phyloP scores from a whole-genome alignment of 306 rosid genomes.

The Vigna angularis region DNA sequence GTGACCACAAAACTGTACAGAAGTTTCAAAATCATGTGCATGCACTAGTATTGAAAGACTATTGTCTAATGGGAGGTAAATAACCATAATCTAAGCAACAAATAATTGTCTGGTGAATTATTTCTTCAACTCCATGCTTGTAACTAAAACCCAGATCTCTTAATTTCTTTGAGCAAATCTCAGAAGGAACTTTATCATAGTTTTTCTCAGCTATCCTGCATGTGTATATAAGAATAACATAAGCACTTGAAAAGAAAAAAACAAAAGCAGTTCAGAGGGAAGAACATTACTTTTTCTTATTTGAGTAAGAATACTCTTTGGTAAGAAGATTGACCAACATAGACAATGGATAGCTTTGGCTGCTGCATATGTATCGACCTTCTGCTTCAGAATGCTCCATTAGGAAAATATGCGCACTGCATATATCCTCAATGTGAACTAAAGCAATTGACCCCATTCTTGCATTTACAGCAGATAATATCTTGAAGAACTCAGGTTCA shows the following conservation, averaged over 20 bases:
- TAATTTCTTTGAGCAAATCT: slow-evolving; percentile 75
- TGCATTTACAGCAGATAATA: slow-evolving; percentile 69
- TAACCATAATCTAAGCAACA: slow-evolving; percentile 61
- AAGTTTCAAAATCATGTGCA: no score
- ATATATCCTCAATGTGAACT: slow-evolving; percentile 80
- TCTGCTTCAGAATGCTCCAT: slow-evolving; percentile 73
- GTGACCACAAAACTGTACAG: no score
- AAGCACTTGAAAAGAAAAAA: neutral
- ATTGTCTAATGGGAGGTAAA: slow-evolving; percentile 49
- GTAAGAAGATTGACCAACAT: slow-evolving; percentile 54
- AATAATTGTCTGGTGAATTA: slow-evolving; percentile 58
- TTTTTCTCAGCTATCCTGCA: slow-evolving; percentile 56
- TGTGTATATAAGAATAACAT: slow-evolving; percentile 5
- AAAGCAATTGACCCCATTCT: slow-evolving; percentile 83
- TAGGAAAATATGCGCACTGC: slow-evolving; percentile 79
- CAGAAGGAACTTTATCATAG: slow-evolving; percentile 47
- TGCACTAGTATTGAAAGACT: neutral
- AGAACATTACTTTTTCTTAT: slow-evolving; percentile 48
- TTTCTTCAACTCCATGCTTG: slow-evolving; percentile 70
- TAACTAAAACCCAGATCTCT: slow-evolving; percentile 71
- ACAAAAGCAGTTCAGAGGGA: neutral
- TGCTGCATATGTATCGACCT: slow-evolving; percentile 72
- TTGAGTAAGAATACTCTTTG: slow-evolving; percentile 53
- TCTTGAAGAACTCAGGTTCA: slow-evolving; percentile 52
- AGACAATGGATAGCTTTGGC: slow-evolving; percentile 52